Evolutionary conservation across 192 early-diverging fungal species (phyloP).

Genomic region (Mortierella hygrophila): DNA sequence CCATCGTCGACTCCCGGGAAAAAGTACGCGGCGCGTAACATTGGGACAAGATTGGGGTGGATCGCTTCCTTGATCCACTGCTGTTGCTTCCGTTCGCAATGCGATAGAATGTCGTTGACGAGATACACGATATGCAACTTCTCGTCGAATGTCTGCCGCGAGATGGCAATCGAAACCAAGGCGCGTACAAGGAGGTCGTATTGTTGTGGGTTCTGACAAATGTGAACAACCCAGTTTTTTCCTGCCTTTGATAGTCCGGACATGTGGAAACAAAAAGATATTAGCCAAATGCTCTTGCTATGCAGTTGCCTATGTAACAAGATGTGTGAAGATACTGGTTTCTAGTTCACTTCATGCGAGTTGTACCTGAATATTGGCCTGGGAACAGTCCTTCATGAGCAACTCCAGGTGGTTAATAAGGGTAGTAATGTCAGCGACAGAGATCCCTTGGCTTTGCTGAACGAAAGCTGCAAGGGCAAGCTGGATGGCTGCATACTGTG

Average conservation of each 20-base stretch:
- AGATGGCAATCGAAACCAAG: slow-evolving; percentile 56
- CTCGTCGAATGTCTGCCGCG: slow-evolving; percentile 57
- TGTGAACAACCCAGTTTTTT: slow-evolving; percentile 63
- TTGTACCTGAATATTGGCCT: slow-evolving; percentile 66
- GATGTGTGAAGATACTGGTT: no score
- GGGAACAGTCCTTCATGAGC: slow-evolving; percentile 68
- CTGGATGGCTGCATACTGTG: slow-evolving; percentile 10
- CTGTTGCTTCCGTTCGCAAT: slow-evolving; percentile 60
- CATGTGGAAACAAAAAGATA: no score
- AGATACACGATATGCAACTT: slow-evolving; percentile 66
- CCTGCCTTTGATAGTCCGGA: slow-evolving; percentile 52
- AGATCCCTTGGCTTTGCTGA: slow-evolving; percentile 23
- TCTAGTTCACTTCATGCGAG: neutral
- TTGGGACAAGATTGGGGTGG: slow-evolving; percentile 56
- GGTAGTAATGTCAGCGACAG: slow-evolving; percentile 22
- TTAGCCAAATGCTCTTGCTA: no score
- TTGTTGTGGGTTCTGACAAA: slow-evolving; percentile 58
- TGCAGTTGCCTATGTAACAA: no score
- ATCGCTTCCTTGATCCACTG: slow-evolving; percentile 63
- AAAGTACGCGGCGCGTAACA: slow-evolving; percentile 62
- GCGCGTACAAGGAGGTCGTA: slow-evolving; percentile 51
- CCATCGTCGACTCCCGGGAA: slow-evolving; percentile 54
- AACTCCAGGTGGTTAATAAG: slow-evolving; percentile 53
- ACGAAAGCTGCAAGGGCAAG: slow-evolving; percentile 28
- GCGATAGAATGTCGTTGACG: slow-evolving; percentile 65